These are phyloP conservation scores for Heracleum sosnowskyi DNA, from an alignment of 129 eudicot genomes.

Conservation along the genomic window DNA sequence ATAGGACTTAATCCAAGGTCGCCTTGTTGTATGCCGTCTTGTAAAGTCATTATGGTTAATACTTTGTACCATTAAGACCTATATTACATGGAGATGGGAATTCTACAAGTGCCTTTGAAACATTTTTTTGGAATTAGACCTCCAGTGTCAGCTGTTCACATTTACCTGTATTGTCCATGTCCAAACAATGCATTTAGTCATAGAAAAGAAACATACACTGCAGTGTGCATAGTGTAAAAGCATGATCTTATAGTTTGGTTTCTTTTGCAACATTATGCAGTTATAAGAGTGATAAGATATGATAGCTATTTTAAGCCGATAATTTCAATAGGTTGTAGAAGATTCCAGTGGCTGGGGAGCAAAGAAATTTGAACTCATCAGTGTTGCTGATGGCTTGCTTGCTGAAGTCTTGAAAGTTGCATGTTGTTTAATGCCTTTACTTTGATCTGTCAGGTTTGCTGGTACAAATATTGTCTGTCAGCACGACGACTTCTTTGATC, in stretches of 20 bases:
- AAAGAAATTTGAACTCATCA: slow-evolving; percentile 31
- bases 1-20: too few species aligned
- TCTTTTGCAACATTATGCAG: neutral
- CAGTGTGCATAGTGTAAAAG: too few species aligned
- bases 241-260: neutral
- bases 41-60: too few species aligned
- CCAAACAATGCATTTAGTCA: neutral
- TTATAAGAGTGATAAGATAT: neutral
- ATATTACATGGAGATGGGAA: neutral
- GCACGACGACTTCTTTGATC: slow-evolving; percentile 46
- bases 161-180: neutral
- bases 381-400: slow-evolving; percentile 23
- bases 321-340: slow-evolving; percentile 33
- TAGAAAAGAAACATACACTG: neutral
- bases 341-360: slow-evolving; percentile 43
- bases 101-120: neutral
- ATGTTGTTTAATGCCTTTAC: slow-evolving; percentile 1
- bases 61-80: neutral
- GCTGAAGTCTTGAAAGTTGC: neutral
- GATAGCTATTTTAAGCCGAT: neutral
- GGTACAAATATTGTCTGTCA: slow-evolving; percentile 42
- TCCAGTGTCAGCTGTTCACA: neutral
- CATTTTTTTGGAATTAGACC: neutral
- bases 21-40: too few species aligned
- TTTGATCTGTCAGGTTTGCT: slow-evolving; percentile 39